Evolutionary conservation across 2,329 filamentous ascomycete genomes (phyloP).

Genomic region (Teratosphaeria gauchensis): DNA sequence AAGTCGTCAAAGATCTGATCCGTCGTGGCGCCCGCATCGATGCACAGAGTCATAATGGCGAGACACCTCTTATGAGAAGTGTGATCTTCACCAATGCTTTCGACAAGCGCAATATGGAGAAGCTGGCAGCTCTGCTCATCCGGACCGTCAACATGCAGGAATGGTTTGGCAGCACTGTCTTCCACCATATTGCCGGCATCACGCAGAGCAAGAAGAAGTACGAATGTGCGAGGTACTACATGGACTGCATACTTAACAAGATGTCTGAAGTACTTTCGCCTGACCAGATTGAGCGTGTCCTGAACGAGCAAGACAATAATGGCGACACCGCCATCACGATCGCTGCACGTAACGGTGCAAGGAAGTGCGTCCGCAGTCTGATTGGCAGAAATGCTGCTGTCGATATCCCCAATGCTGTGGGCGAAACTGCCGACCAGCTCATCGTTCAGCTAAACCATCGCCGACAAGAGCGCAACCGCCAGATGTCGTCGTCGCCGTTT

Average conservation of each 20-base stretch:
- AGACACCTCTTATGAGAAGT: conserved; percentile 89
- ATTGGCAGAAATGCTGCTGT: conserved; percentile 71
- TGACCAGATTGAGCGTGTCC: conserved; percentile 63
- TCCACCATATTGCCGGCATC: conserved; percentile 87
- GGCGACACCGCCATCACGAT: conserved; percentile 88
- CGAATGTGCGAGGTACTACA: conserved; percentile 82
- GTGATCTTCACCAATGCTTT: conserved; percentile 96
- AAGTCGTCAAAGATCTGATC: conserved; percentile 80
- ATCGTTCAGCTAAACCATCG: conserved; percentile 63
- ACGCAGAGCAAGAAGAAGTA: conserved; percentile 80
- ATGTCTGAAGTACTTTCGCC: conserved; percentile 69
- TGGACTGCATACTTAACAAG: conserved; percentile 82
- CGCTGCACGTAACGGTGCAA: conserved; percentile 76
- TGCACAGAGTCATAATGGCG: conserved; percentile 52
- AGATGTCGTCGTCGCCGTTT: conserved; percentile 63
- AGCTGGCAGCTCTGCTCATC: conserved; percentile 72
- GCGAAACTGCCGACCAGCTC: conserved; percentile 74
- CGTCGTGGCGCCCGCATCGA: conserved; percentile 66
- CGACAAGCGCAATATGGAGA: conserved; percentile 83
- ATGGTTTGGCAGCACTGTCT: conserved; percentile 67
- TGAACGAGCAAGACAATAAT: conserved; percentile 74
- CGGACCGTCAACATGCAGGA: conserved; percentile 74
- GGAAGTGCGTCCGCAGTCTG: conserved; percentile 59
- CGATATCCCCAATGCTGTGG: conserved; percentile 71
- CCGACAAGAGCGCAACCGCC: conserved; percentile 51